Base-by-base conservation (phyloP, 139 green algal genomes). In the Trebouxia sp. region DNA sequence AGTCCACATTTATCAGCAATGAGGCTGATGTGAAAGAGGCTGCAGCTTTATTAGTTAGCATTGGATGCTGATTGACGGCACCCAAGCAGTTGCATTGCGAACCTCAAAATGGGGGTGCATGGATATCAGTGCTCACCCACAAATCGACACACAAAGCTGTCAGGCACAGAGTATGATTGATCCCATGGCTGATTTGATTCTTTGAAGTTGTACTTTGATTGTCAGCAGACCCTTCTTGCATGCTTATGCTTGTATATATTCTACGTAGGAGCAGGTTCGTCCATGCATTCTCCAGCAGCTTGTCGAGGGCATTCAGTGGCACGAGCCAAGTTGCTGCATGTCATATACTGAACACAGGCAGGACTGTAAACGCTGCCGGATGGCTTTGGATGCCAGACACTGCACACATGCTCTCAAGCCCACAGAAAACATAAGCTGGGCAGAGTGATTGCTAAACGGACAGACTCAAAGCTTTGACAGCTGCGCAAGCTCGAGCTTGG, bases 401-500 rank as follows among this genome's bases (percentile, higher is more conserved):
- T 65, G 6, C 0, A 28, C 12, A 15, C 22, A 30, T 43, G 15
- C 28, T 35, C 43, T 45, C 32, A 72, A 72, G n/a, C n/a, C n/a
- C n/a, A n/a, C n/a, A n/a, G n/a, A n/a, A n/a, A n/a, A n/a, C n/a
- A n/a, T n/a, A n/a, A n/a, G n/a, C n/a, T n/a, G n/a, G n/a, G n/a
- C n/a, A n/a, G n/a, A n/a, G n/a, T n/a, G n/a, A n/a, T n/a, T n/a
- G n/a, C n/a, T n/a, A n/a, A n/a, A n/a, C 4, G 4, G 26, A 58
- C 2, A 5, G 38, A 74, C 7, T 42, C 38, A 81, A 1, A 81
- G 53, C 39, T 79, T 72, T 8, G 67, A 79, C 17, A 39, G 35
- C 42, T 17, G 37, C 89, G 55, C 75, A 87, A 97, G 76, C 86
- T 98, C 96, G 67, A 94, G 55, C 78, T 92, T 94, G 20, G 93